Evolutionary conservation across 495 filamentous ascomycete species (phyloP), one percentile per base, ranked within the genome.

Genomic region (Penicillium pancosmium): DNA sequence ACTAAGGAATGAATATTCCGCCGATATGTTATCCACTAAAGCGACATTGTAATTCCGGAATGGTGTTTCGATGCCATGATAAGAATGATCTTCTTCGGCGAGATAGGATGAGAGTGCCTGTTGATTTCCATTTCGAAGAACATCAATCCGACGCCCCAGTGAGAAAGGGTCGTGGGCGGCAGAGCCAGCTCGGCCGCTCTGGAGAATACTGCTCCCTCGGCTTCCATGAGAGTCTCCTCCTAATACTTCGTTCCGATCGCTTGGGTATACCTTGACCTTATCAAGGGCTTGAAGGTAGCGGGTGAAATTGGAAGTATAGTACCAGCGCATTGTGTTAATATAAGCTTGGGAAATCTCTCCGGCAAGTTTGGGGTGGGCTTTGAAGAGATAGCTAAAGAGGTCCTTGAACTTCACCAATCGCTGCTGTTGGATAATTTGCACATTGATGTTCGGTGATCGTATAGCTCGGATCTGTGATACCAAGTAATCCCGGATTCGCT

Each of bases 251-350:
- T 89, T 85, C 66, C 89, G 91, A 65, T 97, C 94, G 57, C 95
- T 81, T 2, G 80, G 73, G 59, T 96, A 91, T 12, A 97, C 65
- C 63, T 90, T 92, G 60, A 98, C 80, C 67, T 92, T 96, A 55
- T 88, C 86, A 1, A 98, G 83, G 1, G 93, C 84, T 57, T 87
- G 85, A 52, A 88, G 83, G 69, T 98, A 98, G 16, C 93, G 90
- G 4, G 85, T 88, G 70, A 98, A 98, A 71, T 97, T 88, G 57
- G 88, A 93, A 40, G 86, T 76, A 66, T 98, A 98, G 65, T 98
- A 98, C 94, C 94, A 98, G 46, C 92, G 85, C 93, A 98, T 97
- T 8, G 94, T 98, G 74, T 97, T 96, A 73, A 96, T 87, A 63
- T 98, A 98, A 7, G 94, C 94, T 74, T 93, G 91, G 18, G 85